Evolutionary conservation across 495 filamentous ascomycete genomes (phyloP), one percentile per base, ranked within the genome.

Genomic region (Aspergillus saccharolyticus): DNA sequence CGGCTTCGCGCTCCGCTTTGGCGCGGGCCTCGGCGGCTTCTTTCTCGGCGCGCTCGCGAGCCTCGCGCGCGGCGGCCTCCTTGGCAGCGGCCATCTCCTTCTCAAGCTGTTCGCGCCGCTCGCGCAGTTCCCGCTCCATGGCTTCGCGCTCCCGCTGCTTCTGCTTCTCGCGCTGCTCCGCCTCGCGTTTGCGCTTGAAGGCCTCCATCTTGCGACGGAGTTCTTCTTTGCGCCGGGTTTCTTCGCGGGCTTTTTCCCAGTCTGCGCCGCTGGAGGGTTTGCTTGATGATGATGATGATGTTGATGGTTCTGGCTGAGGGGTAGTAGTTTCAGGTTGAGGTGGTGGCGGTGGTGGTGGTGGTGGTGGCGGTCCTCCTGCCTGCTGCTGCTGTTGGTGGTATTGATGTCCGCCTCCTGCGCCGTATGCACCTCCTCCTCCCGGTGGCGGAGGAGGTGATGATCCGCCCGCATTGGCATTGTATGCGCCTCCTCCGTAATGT

Each of bases 201-300:
- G 86, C 85, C 46, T 89, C 85, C 64, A 81, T 83, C 61, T 83
- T 85, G 7, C 83, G 80, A 5, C 83, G 67, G 20, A 76, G 63
- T 39, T 79, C 73, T 56, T 74, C 70, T 65, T 75, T 79, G 44
- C 66, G 74, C 62, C 69, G 72, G 53, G 85, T 84, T 60, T 92
- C 89, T 66, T 91, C 87, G 53, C 83, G 74, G 3, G 85, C 88
- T 52, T 58, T 66, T 44, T 73, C 68, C 70, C 66, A 69, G 22
- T 66, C 61, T 9, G 53, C 58, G 18, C 54, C 59, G 21, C 52
- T 58, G 25, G 25, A 28, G 25, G 25, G 25, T 9, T 28, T 28
- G 25, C 4, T 28, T 3, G 25, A 28, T 28, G 25, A 3, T 3
- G 25, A 28, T n/a, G n/a, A n/a, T n/a, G n/a, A n/a, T n/a, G n/a